Evolutionary conservation across 352 stramenopile species (phyloP).

Genomic region (Phytophthora foliorum): DNA sequence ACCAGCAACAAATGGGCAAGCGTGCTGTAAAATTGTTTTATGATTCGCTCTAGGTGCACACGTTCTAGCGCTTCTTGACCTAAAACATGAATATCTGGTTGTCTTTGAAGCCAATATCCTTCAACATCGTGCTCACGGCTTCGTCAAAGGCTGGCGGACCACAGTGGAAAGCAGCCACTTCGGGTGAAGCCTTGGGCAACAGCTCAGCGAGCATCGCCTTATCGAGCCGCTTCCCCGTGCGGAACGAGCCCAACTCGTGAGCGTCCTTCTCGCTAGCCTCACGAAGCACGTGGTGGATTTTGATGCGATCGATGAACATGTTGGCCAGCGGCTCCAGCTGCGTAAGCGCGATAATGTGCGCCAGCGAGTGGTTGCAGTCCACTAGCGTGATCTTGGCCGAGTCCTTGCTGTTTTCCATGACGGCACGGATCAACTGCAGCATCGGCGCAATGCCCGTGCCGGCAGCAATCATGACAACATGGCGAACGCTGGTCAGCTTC

Average conservation of each 20-base stretch:
- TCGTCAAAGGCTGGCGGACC: slow-evolving; percentile 82
- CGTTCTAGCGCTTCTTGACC: background rate
- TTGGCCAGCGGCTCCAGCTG: slow-evolving; percentile 83
- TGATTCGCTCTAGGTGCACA: slow-evolving; percentile 7
- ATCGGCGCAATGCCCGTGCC: slow-evolving; percentile 87
- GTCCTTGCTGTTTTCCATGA: slow-evolving; percentile 68
- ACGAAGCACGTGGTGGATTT: slow-evolving; percentile 75
- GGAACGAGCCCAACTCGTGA: slow-evolving; percentile 61
- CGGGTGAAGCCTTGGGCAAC: slow-evolving; percentile 46
- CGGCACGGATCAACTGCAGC: slow-evolving; percentile 80
- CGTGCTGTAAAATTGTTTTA: background rate
- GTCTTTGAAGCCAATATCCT: slow-evolving; percentile 54
- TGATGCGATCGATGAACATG: slow-evolving; percentile 76
- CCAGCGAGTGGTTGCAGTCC: slow-evolving; percentile 77
- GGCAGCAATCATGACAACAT: slow-evolving; percentile 81
- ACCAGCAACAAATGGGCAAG: no score
- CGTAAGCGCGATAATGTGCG: slow-evolving; percentile 74
- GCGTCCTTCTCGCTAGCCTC: slow-evolving; percentile 53
- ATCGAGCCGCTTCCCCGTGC: slow-evolving; percentile 57
- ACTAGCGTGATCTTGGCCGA: slow-evolving; percentile 76
- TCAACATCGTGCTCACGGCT: slow-evolving; percentile 53
- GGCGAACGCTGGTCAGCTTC: slow-evolving; percentile 53
- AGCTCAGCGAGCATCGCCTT: slow-evolving; percentile 53
- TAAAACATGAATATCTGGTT: slow-evolving; percentile 80
- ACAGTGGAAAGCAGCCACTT: slow-evolving; percentile 77